A percentile compares a stretch with the other conserved stretches of the same genome.
These are phyloP conservation scores for Silene vulgaris DNA, from an alignment of 179 eudicot genomes.

Conservation along the genomic window DNA sequence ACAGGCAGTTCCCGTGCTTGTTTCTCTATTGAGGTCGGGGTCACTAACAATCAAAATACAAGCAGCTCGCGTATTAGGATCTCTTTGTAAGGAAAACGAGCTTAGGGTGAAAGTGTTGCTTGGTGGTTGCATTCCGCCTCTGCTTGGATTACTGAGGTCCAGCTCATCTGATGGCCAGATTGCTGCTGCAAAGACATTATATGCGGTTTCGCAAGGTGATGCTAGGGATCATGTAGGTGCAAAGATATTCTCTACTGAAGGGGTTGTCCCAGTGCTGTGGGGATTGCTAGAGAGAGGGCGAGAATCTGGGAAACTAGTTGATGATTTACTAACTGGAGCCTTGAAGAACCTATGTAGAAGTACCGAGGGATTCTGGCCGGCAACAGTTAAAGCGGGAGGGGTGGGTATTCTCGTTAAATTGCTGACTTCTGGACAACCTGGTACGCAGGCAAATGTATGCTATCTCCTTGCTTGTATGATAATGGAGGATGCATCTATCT, in stretches of 20 bases:
- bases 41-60: conserved; percentile 73
- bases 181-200: conserved; percentile 88
- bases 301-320: conserved; percentile 68
- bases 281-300: conserved; percentile 68
- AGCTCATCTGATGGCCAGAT: conserved; percentile 86
- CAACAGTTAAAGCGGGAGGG: conserved; percentile 80
- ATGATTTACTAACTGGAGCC: conserved; percentile 82
- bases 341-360: conserved; percentile 75
- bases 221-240: conserved; percentile 94
- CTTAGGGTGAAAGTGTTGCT: conserved; percentile 89
- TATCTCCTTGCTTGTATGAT: conserved; percentile 86
- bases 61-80: conserved; percentile 86
- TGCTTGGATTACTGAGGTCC: conserved; percentile 87
- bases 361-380: conserved; percentile 88
- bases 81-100: conserved; percentile 94
- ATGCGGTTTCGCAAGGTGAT: conserved; percentile 95
- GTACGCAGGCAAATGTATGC: conserved; percentile 86
- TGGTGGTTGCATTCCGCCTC: conserved; percentile 94
- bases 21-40: conserved; percentile 91
- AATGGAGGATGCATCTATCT: conserved; percentile 89
- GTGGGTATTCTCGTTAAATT: conserved; percentile 77
- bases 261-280: conserved; percentile 98
- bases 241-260: conserved; percentile 93
- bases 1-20: conserved; percentile 96
- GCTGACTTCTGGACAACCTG: conserved; percentile 62